Conservation (phyloP, 2,329 filamentous ascomycete genomes). For the Nemania bipapillata region DNA sequence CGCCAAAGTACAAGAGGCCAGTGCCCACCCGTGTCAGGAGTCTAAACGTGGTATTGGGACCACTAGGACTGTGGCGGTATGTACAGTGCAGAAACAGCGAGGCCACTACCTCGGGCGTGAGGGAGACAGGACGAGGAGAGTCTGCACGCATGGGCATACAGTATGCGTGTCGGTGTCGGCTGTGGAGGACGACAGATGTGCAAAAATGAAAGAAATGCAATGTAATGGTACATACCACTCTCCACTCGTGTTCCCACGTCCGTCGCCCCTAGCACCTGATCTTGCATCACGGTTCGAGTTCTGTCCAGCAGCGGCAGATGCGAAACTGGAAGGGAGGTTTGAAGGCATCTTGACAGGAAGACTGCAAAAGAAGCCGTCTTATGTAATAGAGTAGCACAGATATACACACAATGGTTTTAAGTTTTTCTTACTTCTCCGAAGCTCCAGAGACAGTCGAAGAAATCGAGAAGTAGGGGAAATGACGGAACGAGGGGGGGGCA, state of each 20-base stretch:
- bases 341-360: conserved; percentile 67
- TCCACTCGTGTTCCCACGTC: conserved; percentile 67
- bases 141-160: background rate
- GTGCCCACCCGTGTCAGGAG: conserved; percentile 1
- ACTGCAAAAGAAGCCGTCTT: conserved; percentile 22
- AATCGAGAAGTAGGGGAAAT: conserved; percentile 24
- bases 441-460: conserved; percentile 26
- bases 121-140: background rate
- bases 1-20: conserved; percentile 1
- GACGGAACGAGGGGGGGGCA: conserved; percentile 7
- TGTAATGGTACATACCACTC: conserved; percentile 72
- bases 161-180: background rate
- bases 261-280: conserved; percentile 67
- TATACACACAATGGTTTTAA: conserved; percentile 14
- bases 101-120: background rate
- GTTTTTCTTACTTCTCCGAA: conserved; percentile 16
- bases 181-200: conserved; percentile 2
- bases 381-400: conserved; percentile 18
- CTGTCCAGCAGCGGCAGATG: conserved; percentile 82
- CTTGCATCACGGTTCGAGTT: conserved; percentile 69
- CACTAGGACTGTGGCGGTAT: background rate
- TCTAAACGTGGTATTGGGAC: background rate
- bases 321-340: conserved; percentile 84
- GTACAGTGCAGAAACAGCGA: background rate
- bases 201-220: conserved; percentile 17